A percentile compares a stretch with the other conserved stretches of the same genome.
These are phyloP conservation scores for Colletotrichum sojae DNA, from an alignment of 2,329 filamentous ascomycete genomes.

Conservation along the genomic window DNA sequence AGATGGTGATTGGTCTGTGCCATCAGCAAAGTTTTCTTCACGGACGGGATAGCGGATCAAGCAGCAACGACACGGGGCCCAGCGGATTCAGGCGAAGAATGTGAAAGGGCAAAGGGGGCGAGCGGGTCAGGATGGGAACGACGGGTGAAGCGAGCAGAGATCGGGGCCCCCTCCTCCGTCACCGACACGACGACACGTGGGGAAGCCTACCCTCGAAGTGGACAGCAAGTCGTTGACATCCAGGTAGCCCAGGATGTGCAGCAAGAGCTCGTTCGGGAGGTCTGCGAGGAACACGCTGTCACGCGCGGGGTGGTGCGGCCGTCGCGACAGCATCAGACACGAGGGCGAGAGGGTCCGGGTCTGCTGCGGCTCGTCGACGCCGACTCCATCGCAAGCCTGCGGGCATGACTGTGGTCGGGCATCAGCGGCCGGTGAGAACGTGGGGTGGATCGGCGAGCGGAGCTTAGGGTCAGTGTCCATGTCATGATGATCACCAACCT, in stretches of 20 bases:
- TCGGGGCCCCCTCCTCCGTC: conserved; percentile 2
- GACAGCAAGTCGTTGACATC: conserved; percentile 71
- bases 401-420: conserved; percentile 45
- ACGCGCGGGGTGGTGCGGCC: conserved; percentile 12
- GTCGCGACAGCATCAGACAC: conserved; percentile 21
- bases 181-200: conserved; percentile 9
- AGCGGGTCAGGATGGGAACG: not conserved
- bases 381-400: conserved; percentile 2
- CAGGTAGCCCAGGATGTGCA: conserved; percentile 68
- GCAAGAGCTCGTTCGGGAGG: conserved; percentile 70
- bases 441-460: conserved; percentile 43
- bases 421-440: conserved; percentile 44
- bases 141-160: not conserved
- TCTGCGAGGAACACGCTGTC: conserved; percentile 39
- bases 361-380: conserved; percentile 22
- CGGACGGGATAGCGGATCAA: conserved; percentile 14
- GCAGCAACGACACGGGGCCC: conserved; percentile 2
- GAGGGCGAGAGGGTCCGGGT: conserved; percentile 12
- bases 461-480: conserved; percentile 39
- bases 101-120: not conserved
- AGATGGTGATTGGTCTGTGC: conserved; percentile 73
- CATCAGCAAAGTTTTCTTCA: conserved; percentile 34
- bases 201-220: conserved; percentile 67
- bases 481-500: conserved; percentile 24
- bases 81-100: not conserved